Evolutionary conservation across 139 green algal species (phyloP).

Genomic region (Chlorokybus atmophyticus): DNA sequence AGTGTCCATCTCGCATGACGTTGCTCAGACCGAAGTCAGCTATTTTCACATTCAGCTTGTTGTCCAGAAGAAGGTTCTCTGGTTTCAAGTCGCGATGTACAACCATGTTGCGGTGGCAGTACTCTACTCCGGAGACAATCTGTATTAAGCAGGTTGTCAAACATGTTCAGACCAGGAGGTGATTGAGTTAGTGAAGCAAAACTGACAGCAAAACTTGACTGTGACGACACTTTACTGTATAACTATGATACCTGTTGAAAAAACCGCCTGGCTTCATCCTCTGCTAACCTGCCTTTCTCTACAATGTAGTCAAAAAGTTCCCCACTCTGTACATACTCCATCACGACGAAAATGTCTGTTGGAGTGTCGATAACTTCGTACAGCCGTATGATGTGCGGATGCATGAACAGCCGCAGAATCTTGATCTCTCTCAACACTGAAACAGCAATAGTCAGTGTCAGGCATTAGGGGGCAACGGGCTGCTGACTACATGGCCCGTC

Average conservation of each 20-base stretch:
- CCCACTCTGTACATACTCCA: conserved; percentile 93
- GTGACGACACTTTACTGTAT: conserved; percentile 3
- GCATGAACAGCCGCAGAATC: conserved; percentile 97
- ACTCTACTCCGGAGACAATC: conserved; percentile 76
- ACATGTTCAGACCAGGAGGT: no score
- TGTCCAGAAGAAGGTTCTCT: conserved; percentile 95
- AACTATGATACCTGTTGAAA: conserved; percentile 87
- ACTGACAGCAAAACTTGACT: conserved; percentile 1
- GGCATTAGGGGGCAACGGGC: background rate
- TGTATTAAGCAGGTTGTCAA: no score
- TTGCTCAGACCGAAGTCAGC: conserved; percentile 95
- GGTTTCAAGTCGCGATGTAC: conserved; percentile 79
- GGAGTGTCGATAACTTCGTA: conserved; percentile 97
- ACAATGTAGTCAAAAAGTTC: conserved; percentile 99
- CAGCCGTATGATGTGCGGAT: conserved; percentile 97
- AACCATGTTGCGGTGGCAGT: conserved; percentile 95
- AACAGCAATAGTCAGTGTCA: conserved; percentile 5
- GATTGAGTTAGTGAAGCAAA: background rate
- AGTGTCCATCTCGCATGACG: conserved; percentile 97
- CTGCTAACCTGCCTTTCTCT: conserved; percentile 89
- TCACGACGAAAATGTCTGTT: conserved; percentile 96
- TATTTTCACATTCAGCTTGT: conserved; percentile 79
- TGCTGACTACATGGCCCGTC: no score
- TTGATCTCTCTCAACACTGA: conserved; percentile 54
- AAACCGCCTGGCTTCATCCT: conserved; percentile 95